Percentiles rank a stretch among this genome's conserved stretches.
Evolutionary conservation across 805 yeast species (phyloP).

Genomic region (Suhomyces vadensis): DNA sequence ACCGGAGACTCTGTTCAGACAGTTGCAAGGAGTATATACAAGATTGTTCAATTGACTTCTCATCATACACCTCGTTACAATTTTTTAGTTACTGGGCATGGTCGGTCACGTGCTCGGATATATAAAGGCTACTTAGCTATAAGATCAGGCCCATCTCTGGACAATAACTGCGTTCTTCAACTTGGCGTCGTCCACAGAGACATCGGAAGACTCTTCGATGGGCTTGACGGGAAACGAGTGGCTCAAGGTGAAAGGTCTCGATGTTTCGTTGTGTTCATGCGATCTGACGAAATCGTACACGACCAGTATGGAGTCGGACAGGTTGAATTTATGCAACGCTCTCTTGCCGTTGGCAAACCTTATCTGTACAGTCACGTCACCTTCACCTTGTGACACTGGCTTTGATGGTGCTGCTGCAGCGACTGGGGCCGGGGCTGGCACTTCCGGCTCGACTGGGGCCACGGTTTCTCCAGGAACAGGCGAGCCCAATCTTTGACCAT

Average conservation of each 20-base stretch:
- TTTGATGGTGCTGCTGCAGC: slow-evolving; percentile 1
- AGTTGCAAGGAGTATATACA: not conserved
- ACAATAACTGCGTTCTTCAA: slow-evolving; percentile 83
- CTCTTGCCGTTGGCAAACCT: slow-evolving; percentile 82
- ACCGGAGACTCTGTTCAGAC: too few species aligned
- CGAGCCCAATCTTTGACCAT: slow-evolving; percentile 85
- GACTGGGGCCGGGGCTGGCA: slow-evolving; percentile 13
- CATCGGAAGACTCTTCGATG: slow-evolving; percentile 51
- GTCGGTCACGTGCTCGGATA: not conserved
- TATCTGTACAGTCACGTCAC: slow-evolving; percentile 78
- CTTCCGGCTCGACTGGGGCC: slow-evolving; percentile 16
- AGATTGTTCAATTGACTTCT: not conserved
- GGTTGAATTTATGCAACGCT: slow-evolving; percentile 60
- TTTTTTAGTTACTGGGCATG: not conserved
- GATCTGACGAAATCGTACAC: slow-evolving; percentile 66
- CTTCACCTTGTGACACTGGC: slow-evolving; percentile 32
- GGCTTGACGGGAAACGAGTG: slow-evolving; percentile 82
- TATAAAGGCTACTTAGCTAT: slow-evolving; percentile 2
- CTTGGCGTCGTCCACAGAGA: slow-evolving; percentile 72
- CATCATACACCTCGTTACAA: not conserved
- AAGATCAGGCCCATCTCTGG: slow-evolving; percentile 64
- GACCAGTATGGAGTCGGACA: slow-evolving; percentile 61
- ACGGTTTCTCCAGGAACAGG: slow-evolving; percentile 74
- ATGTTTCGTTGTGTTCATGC: slow-evolving; percentile 46
- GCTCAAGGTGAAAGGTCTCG: slow-evolving; percentile 63